A percentile compares a stretch with the other conserved stretches of the same genome.
Conservation (phyloP, 257 asterid species). For the Gentiana straminea region DNA sequence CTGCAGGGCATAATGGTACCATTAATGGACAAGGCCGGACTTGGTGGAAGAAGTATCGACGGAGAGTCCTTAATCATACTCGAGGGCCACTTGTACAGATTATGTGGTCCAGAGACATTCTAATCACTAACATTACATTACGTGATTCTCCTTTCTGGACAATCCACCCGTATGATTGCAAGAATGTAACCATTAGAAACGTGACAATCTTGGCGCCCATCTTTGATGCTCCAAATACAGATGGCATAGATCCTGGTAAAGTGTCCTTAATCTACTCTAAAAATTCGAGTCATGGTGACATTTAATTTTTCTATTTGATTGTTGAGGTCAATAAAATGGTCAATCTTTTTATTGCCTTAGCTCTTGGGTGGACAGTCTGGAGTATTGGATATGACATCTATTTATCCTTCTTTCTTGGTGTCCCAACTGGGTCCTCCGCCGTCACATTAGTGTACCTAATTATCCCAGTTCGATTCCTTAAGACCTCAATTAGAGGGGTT, state of each 20-base stretch:
- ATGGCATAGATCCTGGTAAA: slow-evolving; percentile 42
- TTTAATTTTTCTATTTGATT: not conserved
- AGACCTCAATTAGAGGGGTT: no score
- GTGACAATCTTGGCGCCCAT: slow-evolving; percentile 37
- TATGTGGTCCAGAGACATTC: slow-evolving; percentile 42
- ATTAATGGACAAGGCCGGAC: slow-evolving; percentile 46
- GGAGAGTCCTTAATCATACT: slow-evolving; percentile 36
- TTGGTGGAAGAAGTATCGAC: slow-evolving; percentile 45
- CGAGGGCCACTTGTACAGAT: slow-evolving; percentile 45
- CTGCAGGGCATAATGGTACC: slow-evolving; percentile 43
- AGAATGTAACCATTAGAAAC: slow-evolving; percentile 29
- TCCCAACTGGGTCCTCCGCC: no score
- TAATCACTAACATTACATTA: slow-evolving; percentile 28
- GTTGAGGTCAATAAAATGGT: not conserved
- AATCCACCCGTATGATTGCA: slow-evolving; percentile 42
- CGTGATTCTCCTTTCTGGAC: slow-evolving; percentile 52
- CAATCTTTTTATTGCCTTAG: not conserved
- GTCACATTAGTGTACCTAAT: no score
- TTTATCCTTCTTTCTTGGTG: no score
- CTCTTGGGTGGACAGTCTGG: not conserved
- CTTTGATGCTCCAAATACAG: slow-evolving; percentile 41
- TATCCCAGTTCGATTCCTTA: no score
- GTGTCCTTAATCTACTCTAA: slow-evolving; percentile 4
- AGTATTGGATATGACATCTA: not conserved
- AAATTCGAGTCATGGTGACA: no score